phyloP scores from a whole-genome alignment of 2,329 filamentous ascomycete genomes.

The Phyllosticta citriasiana region DNA sequence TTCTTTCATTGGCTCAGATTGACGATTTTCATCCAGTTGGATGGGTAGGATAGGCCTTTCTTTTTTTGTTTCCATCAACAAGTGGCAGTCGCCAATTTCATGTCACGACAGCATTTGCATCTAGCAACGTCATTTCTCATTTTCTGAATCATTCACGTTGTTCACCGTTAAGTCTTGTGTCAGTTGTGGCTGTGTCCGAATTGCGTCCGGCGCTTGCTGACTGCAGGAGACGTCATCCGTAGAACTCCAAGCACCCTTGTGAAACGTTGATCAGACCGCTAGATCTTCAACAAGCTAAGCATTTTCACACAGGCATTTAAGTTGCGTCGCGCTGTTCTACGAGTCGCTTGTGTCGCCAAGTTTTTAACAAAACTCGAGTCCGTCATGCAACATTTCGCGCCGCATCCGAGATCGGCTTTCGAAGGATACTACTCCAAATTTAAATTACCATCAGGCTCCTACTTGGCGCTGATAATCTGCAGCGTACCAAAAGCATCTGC shows the following conservation, averaged over 20 bases:
- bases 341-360: background rate
- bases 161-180: background rate
- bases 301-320: background rate
- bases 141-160: background rate
- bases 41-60: background rate
- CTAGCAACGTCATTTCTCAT: background rate
- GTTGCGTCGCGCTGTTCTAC: background rate
- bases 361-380: background rate
- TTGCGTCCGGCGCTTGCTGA: background rate
- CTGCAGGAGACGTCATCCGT: background rate
- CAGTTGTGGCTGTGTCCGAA: background rate
- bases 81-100: background rate
- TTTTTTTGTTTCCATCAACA: background rate
- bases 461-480: slow-evolving; percentile 39
- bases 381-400: slow-evolving; percentile 34
- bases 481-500: slow-evolving; percentile 32
- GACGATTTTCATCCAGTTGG: background rate
- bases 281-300: background rate
- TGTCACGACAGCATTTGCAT: background rate
- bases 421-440: slow-evolving; percentile 45
- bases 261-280: background rate
- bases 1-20: slow-evolving; percentile 5
- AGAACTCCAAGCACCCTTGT: background rate
- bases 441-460: slow-evolving; percentile 34
- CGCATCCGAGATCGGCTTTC: slow-evolving; percentile 34